A percentile compares a stretch with the other conserved stretches of the same genome.
phyloP scores from a whole-genome alignment of 1,139 yeast genomes.

The Sugiyamaella xylanicola region DNA sequence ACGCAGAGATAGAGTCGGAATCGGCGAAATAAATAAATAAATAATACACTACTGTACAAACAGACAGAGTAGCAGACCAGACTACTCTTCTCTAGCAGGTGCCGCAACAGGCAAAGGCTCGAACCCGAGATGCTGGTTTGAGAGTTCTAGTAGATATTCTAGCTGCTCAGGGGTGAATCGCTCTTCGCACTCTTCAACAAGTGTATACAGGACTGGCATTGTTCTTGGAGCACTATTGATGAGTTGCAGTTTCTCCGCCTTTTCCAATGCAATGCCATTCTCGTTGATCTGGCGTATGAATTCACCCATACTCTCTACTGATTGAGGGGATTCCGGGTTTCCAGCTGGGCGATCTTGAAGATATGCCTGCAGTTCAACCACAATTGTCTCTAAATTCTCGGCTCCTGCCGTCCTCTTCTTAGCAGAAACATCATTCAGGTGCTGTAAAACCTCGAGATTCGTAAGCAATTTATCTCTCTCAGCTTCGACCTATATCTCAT shows the following conservation, averaged over 20 bases:
- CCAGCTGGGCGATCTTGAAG: conserved; percentile 52
- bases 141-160: conserved; percentile 26
- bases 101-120: conserved; percentile 31
- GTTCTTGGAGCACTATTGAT: conserved; percentile 78
- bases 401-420: conserved; percentile 32
- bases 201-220: conserved; percentile 72
- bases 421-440: conserved; percentile 56
- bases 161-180: conserved; percentile 66
- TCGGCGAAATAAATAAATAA: conserved; percentile 8
- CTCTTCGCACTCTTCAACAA: conserved; percentile 90
- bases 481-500: conserved; percentile 45
- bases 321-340: conserved; percentile 43
- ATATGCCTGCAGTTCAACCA: conserved; percentile 59
- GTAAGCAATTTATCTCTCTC: conserved; percentile 66
- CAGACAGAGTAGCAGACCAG: not conserved
- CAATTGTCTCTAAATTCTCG: conserved; percentile 59
- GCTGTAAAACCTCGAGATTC: conserved; percentile 70
- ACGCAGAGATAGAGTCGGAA: not conserved
- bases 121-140: conserved; percentile 25
- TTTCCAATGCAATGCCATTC: conserved; percentile 63
- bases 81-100: conserved; percentile 13
- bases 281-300: conserved; percentile 52
- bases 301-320: conserved; percentile 52
- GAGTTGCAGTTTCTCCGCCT: conserved; percentile 82
- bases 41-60: not conserved